These are phyloP conservation scores for Globisporangium cederbergense DNA, from an alignment of 352 stramenopile genomes.

Conservation along the genomic window DNA sequence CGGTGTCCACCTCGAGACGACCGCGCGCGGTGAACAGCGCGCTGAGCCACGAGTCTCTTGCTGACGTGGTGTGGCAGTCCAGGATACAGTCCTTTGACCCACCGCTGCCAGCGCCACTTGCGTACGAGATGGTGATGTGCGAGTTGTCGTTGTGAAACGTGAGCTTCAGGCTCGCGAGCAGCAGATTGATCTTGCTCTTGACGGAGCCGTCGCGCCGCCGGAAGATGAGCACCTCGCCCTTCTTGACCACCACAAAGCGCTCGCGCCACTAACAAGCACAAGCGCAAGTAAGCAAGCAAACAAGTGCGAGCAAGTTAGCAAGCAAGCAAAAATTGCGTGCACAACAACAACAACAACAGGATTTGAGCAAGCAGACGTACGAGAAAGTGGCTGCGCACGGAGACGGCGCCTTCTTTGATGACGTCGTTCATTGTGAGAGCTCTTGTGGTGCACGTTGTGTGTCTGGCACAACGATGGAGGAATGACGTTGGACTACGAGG, in stretches of 20 bases:
- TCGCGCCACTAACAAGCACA: conserved; percentile 51
- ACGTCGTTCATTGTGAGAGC: conserved; percentile 14
- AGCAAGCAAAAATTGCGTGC: neutral
- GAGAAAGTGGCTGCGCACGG: conserved; percentile 64
- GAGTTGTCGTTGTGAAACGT: conserved; percentile 62
- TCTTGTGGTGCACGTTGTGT: neutral
- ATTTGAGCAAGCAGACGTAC: conserved; percentile 17
- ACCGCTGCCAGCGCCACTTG: conserved; percentile 10
- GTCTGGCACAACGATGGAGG: neutral
- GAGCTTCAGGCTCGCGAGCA: conserved; percentile 45
- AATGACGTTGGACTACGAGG: neutral
- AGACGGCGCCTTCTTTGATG: conserved; percentile 60
- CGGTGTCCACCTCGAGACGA: conserved; percentile 28
- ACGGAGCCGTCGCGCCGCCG: conserved; percentile 40
- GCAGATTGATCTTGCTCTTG: conserved; percentile 70
- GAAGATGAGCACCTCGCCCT: conserved; percentile 44
- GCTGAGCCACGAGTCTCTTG: conserved; percentile 60
- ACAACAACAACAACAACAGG: neutral
- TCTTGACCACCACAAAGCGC: conserved; percentile 52
- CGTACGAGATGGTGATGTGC: conserved; percentile 45
- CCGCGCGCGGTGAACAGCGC: conserved; percentile 55
- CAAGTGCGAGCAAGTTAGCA: neutral
- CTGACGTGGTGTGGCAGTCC: conserved; percentile 40
- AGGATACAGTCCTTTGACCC: conserved; percentile 33
- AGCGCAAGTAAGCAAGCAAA: neutral